Percentiles rank a stretch among this genome's conserved stretches.
Evolutionary conservation across 2,329 filamentous ascomycete species (phyloP).

Genomic region (Penicillium polonicum): DNA sequence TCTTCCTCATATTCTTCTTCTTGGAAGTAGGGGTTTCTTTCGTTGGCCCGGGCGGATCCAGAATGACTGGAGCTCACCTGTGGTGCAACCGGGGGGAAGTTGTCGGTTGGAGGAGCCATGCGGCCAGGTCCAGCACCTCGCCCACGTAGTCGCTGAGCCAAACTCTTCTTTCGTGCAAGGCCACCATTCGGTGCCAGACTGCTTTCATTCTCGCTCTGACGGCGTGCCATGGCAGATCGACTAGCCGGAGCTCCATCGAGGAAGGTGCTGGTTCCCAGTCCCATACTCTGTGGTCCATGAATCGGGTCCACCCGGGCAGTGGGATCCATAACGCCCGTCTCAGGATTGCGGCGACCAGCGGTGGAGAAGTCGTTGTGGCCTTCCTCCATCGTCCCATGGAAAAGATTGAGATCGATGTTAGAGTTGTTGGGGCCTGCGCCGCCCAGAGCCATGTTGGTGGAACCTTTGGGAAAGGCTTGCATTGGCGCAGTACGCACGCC

Average conservation of each 20-base stretch:
- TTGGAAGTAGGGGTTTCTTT: conserved; percentile 76
- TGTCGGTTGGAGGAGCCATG: conserved; percentile 55
- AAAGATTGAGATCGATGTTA: conserved; percentile 79
- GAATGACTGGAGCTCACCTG: conserved; percentile 32
- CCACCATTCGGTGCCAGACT: conserved; percentile 56
- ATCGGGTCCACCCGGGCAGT: conserved; percentile 66
- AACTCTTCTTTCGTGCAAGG: conserved; percentile 85
- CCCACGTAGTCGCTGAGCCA: conserved; percentile 86
- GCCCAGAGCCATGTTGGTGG: conserved; percentile 86
- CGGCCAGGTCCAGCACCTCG: conserved; percentile 59
- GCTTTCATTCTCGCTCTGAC: conserved; percentile 65
- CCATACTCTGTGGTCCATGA: conserved; percentile 79
- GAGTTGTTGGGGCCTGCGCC: conserved; percentile 81
- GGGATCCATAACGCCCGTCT: conserved; percentile 58
- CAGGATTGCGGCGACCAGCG: conserved; percentile 37
- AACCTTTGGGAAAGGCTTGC: conserved; percentile 92
- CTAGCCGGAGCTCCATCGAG: conserved; percentile 90
- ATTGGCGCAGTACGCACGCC: conserved; percentile 83
- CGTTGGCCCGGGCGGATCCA: conserved; percentile 40
- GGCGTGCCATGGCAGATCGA: conserved; percentile 71
- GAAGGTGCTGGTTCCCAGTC: conserved; percentile 92
- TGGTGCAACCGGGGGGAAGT: conserved; percentile 26
- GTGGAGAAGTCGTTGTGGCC: conserved; percentile 76
- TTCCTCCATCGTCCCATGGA: conserved; percentile 82
- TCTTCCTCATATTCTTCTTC: conserved; percentile 74